A percentile compares a stretch with the other conserved stretches of the same genome.
Conservation (phyloP, 352 stramenopile genomes). For the Thraustotheca clavata region DNA sequence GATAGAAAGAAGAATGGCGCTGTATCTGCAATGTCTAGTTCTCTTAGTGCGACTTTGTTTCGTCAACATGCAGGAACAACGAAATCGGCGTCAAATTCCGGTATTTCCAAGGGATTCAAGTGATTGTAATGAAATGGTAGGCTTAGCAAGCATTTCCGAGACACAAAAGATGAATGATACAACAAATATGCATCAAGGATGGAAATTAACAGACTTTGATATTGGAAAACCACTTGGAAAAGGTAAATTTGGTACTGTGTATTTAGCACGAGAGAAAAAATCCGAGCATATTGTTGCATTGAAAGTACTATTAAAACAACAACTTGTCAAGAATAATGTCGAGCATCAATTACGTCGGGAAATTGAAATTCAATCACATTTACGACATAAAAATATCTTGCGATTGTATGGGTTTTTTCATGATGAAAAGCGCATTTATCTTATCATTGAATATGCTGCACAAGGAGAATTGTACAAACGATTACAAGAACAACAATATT, state of each 20-base stretch:
- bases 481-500: constrained; percentile 85
- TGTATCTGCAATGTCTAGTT: constrained; percentile 14
- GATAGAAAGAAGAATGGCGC: neutral
- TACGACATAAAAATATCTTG: constrained; percentile 96
- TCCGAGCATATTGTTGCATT: constrained; percentile 99
- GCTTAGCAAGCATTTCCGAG: constrained; percentile 10
- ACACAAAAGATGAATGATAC: neutral
- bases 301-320: constrained; percentile 97
- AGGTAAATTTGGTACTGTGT: constrained; percentile 99
- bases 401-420: constrained; percentile 98
- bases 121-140: neutral
- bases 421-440: constrained; percentile 97
- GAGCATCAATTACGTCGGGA: constrained; percentile 98
- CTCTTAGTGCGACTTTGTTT: constrained; percentile 14
- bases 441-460: constrained; percentile 99
- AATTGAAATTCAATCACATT: constrained; percentile 99
- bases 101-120: neutral
- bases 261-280: constrained; percentile 95
- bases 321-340: constrained; percentile 95
- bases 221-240: constrained; percentile 97
- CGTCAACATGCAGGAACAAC: neutral
- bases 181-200: constrained; percentile 24
- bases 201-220: constrained; percentile 98
- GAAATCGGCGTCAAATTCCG: constrained; percentile 2
- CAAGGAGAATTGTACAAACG: constrained; percentile 98